Percentiles rank a stretch among this genome's conserved stretches.
Conservation (phyloP, 495 filamentous ascomycete species). For the Aspergillus diversus region DNA sequence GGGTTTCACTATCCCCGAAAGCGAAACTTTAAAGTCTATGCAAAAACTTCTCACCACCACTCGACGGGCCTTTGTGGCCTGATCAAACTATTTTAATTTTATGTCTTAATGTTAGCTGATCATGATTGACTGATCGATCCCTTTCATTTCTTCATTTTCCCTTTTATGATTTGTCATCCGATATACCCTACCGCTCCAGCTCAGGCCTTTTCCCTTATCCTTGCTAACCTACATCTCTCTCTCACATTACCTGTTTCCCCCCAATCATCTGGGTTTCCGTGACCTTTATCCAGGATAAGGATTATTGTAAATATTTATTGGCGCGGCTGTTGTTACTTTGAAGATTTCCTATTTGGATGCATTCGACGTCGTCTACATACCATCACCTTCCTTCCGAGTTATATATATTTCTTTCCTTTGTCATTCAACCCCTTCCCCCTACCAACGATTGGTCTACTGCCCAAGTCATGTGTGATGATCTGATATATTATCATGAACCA, state of each 20-base stretch:
- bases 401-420: conserved; percentile 17
- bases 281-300: conserved; percentile 10
- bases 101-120: conserved; percentile 7
- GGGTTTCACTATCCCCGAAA: conserved; percentile 7
- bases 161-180: conserved; percentile 36
- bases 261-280: conserved; percentile 22
- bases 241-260: conserved; percentile 20
- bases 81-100: conserved; percentile 10
- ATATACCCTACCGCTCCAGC: conserved; percentile 21
- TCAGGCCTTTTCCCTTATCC: conserved; percentile 1
- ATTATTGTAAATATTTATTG: conserved; percentile 18
- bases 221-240: conserved; percentile 2
- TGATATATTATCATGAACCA: conserved; percentile 21
- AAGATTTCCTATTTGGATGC: conserved; percentile 7
- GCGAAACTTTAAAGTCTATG: conserved; percentile 17
- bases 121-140: conserved; percentile 21
- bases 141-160: conserved; percentile 12
- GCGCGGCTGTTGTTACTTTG: neutral
- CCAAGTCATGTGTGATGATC: conserved; percentile 23
- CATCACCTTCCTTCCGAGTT: conserved; percentile 5
- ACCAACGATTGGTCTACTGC: conserved; percentile 2
- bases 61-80: conserved; percentile 29
- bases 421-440: conserved; percentile 12
- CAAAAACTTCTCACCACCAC: conserved; percentile 20
- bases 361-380: conserved; percentile 15